phyloP scores from a whole-genome alignment of 495 filamentous ascomycete species.

The Trichoderma erinaceum region DNA sequence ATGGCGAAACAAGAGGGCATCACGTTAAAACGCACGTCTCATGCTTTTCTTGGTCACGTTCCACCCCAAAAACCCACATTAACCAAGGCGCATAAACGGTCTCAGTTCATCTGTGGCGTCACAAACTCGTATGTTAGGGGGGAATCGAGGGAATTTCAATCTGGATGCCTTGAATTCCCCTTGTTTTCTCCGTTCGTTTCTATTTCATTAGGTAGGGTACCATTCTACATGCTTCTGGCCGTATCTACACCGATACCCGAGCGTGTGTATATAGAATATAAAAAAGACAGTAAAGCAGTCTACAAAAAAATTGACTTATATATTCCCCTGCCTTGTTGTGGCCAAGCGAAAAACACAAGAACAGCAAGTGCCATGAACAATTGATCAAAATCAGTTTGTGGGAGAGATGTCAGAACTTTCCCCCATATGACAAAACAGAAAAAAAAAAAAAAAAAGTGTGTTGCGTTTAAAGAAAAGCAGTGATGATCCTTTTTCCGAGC shows the following conservation, averaged over 20 bases:
- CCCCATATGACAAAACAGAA: background rate
- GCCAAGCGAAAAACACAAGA: background rate
- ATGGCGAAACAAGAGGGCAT: background rate
- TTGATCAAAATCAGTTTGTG: no score
- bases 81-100: background rate
- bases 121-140: conserved; percentile 3
- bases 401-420: no score
- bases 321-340: background rate
- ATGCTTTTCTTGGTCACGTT: background rate
- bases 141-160: no score
- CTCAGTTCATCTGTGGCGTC: conserved; percentile 2
- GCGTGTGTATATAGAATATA: background rate
- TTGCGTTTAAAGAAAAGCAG: background rate
- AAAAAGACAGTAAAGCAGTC: background rate
- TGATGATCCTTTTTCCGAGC: background rate
- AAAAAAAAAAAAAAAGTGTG: background rate
- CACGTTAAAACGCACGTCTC: background rate
- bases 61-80: background rate
- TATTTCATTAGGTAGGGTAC: background rate
- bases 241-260: background rate
- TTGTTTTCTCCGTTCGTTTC: background rate
- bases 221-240: background rate
- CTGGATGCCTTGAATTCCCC: background rate
- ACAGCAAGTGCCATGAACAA: no score
- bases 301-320: background rate